Evolutionary conservation across 164 flowering plant genomes (phyloP), one percentile per base, ranked within the genome.

Genomic region (Liriodendron chinense): DNA sequence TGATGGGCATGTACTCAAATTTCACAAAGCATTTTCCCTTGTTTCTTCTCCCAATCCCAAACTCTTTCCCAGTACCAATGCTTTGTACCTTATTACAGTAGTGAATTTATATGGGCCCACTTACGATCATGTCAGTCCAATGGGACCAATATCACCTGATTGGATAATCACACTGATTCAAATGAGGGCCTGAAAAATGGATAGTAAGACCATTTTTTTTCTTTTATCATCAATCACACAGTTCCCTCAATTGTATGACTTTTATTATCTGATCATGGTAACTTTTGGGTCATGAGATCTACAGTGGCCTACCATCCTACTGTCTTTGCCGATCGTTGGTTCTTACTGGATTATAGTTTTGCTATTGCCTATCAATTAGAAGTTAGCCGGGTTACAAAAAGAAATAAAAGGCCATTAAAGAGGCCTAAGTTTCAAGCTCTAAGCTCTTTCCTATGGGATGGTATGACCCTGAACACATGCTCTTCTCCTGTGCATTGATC

Each of bases 401-500:
- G 59, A 16, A 8, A 53, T 0, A 53, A 53, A 53, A 53, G 59
- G 59, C 59, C 59, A 53, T 53, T 12, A 3, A 24, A 24, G 26
- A 64, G 26, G 34, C 21, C 68, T 66, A 82, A 61, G 3, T 53
- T 53, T 53, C 59, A 53, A 53, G 80, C 78, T 72, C 74, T 63
- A 68, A 79, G 69, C 67, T 50, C 74, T 57, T 77, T 73, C 59
- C 72, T 67, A 34, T 25, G 72, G 13, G 84, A 78, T 65, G 81
- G 74, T 73, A 82, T 86, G 72, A 93, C 83, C 80, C 94, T 84
- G 48, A 85, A 90, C 9, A 92, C 92, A 83, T 93, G 96, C 69
- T 93, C 96, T 84, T 94, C 98, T 2, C 97, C 98, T 0, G 98
- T 94, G 73, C 84, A 85, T 53, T 86, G 78, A 73, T 94, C 97